Conservation (phyloP, 192 early-diverging fungal genomes). For the Mortierella hygrophila region DNA sequence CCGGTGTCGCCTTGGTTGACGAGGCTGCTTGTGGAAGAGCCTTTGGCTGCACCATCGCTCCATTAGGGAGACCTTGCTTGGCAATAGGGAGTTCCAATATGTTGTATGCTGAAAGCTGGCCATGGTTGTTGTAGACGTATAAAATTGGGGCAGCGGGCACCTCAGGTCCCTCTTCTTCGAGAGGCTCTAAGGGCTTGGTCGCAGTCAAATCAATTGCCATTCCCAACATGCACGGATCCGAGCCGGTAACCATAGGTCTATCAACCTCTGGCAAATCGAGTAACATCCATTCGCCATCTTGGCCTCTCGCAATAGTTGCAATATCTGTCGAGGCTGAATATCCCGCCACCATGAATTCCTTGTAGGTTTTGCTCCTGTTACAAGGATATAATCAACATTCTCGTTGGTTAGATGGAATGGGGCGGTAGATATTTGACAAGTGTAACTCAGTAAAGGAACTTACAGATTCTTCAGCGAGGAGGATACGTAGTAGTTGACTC, state of each 20-base stretch:
- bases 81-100: conserved; percentile 70
- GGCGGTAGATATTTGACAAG: neutral
- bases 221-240: conserved; percentile 78
- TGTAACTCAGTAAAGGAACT: neutral
- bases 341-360: conserved; percentile 56
- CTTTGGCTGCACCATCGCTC: conserved; percentile 51
- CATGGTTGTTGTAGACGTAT: conserved; percentile 78
- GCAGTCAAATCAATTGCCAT: conserved; percentile 81
- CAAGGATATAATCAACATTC: neutral
- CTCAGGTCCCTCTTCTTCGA: conserved; percentile 59
- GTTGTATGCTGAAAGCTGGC: conserved; percentile 73
- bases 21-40: conserved; percentile 4
- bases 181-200: conserved; percentile 63
- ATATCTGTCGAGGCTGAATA: conserved; percentile 61
- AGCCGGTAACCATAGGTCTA: conserved; percentile 70
- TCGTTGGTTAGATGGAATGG: neutral
- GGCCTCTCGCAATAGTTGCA: conserved; percentile 61
- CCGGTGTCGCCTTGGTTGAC: neutral
- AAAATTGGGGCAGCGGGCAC: conserved; percentile 77
- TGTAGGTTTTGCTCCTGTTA: conserved; percentile 54
- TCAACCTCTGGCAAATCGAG: conserved; percentile 75
- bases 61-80: conserved; percentile 51
- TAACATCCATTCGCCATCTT: conserved; percentile 70
- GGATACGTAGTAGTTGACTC: conserved; percentile 70
- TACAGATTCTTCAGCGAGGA: conserved; percentile 71